A percentile compares a stretch with the other conserved stretches of the same genome.
Conservation (phyloP, 352 stramenopile species). For the Phytophthora capsici region DNA sequence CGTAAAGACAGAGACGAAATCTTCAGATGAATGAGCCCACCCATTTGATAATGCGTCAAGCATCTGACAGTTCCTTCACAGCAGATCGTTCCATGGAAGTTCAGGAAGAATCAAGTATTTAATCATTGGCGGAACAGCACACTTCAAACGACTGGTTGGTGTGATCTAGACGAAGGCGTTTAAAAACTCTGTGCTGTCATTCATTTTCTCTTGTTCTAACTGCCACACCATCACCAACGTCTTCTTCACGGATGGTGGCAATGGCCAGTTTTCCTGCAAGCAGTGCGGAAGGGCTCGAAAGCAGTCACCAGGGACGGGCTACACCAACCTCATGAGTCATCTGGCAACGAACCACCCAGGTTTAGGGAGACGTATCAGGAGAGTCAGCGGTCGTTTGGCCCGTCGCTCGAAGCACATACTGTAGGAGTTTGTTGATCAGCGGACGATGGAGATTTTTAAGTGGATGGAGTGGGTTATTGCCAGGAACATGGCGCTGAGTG, state of each 20-base stretch:
- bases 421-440: constrained; percentile 2
- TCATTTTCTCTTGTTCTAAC: not conserved
- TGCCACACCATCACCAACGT: not conserved
- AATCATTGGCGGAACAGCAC: no score
- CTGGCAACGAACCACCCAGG: not conserved
- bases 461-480: constrained; percentile 1
- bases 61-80: no score
- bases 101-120: no score
- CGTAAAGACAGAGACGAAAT: no score
- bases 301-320: constrained; percentile 3
- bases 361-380: constrained; percentile 1
- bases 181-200: not conserved
- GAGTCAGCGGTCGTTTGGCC: not conserved
- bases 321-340: constrained; percentile 12
- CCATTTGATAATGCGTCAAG: no score
- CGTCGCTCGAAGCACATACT: not conserved
- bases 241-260: constrained; percentile 4
- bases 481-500: no score
- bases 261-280: constrained; percentile 4
- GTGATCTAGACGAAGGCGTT: no score
- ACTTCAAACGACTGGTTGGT: constrained; percentile 2
- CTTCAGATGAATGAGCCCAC: no score
- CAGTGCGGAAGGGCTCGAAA: not conserved
- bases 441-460: constrained; percentile 12
- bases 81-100: no score